These are phyloP conservation scores for Aspergillus fumigatiaffinis DNA, from an alignment of 2,329 filamentous ascomycete genomes.

Conservation along the genomic window DNA sequence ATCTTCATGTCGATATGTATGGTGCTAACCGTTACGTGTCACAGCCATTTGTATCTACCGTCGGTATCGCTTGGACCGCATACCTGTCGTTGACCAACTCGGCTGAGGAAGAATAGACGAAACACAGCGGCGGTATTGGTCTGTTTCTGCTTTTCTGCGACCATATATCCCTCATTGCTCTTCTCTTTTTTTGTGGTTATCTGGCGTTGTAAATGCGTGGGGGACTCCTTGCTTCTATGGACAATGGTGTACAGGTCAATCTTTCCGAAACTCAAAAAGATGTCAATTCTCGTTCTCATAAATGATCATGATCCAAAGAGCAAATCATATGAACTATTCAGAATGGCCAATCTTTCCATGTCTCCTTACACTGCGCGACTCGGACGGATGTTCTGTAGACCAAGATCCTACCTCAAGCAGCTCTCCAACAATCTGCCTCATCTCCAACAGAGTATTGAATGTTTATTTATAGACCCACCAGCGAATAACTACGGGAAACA, in stretches of 20 bases:
- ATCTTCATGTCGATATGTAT: not conserved
- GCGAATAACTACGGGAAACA: not conserved
- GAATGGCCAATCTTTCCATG: not conserved
- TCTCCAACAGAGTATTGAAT: constrained; percentile 3
- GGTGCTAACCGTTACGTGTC: not conserved
- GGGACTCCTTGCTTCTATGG: constrained; percentile 7
- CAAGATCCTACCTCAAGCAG: not conserved
- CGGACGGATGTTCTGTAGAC: not conserved
- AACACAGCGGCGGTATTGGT: not conserved
- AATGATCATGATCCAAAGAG: not conserved
- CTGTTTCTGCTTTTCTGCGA: not conserved
- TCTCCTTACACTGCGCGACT: not conserved
- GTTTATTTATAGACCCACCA: constrained; percentile 16
- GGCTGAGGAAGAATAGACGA: constrained; percentile 60
- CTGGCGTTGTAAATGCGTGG: constrained; percentile 13
- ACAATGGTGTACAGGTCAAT: constrained; percentile 12
- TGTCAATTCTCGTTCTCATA: not conserved
- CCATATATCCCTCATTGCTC: not conserved
- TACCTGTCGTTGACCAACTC: constrained; percentile 92
- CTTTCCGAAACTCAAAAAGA: not conserved
- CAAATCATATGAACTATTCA: not conserved
- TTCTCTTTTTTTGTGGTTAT: constrained; percentile 7
- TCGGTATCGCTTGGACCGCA: constrained; percentile 97
- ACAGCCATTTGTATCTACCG: constrained; percentile 89
- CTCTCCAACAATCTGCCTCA: not conserved